phyloP scores from a whole-genome alignment of 2,329 filamentous ascomycete species.

The Cordyceps javanica region DNA sequence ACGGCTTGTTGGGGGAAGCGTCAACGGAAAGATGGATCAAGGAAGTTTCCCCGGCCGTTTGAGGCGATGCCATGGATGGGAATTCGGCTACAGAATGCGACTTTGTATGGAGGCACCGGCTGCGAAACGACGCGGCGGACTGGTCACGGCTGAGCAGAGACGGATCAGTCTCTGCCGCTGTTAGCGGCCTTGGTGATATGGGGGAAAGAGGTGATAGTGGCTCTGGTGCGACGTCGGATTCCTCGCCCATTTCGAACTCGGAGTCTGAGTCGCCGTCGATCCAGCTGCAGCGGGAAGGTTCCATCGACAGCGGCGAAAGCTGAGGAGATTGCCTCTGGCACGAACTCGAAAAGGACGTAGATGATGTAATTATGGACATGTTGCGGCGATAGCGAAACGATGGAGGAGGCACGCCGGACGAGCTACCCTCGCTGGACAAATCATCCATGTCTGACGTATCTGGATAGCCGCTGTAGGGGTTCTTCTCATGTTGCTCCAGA shows the following conservation, averaged over 20 bases:
- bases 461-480: constrained; percentile 13
- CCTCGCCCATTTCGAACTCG: constrained; percentile 19
- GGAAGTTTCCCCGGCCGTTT: neutral
- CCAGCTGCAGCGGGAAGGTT: constrained; percentile 28
- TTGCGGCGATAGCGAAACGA: constrained; percentile 26
- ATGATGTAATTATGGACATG: constrained; percentile 29
- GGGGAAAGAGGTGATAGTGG: constrained; percentile 21
- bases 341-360: constrained; percentile 30
- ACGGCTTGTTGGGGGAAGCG: neutral
- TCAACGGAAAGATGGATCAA: neutral
- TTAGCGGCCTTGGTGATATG: constrained; percentile 23
- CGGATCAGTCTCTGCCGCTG: constrained; percentile 11
- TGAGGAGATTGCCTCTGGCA: constrained; percentile 24
- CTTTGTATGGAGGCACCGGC: constrained; percentile 17
- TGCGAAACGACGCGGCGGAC: neutral
- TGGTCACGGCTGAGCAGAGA: neutral
- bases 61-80: neutral
- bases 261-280: constrained; percentile 31
- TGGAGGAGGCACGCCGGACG: constrained; percentile 26
- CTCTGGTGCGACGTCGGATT: constrained; percentile 9
- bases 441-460: constrained; percentile 31
- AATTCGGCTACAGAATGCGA: constrained; percentile 20
- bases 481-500: constrained; percentile 20
- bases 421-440: constrained; percentile 24
- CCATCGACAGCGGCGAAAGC: constrained; percentile 15